A percentile compares a stretch with the other conserved stretches of the same genome.
Conservation (phyloP, 192 early-diverging fungal species). For the Coemansia sp. region DNA sequence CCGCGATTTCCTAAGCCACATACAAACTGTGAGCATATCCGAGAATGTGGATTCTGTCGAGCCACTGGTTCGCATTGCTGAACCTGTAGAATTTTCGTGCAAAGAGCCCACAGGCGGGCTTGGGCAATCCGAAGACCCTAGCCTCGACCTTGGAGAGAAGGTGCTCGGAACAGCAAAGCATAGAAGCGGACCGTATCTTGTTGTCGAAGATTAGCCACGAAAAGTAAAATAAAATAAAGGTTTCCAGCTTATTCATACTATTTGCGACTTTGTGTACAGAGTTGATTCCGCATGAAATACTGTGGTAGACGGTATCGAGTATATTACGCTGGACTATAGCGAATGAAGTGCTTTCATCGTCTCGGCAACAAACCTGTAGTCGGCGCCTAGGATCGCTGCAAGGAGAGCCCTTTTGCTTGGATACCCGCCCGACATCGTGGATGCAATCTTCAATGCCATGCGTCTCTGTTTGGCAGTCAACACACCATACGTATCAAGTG, state of each 20-base stretch:
- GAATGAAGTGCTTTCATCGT: constrained; percentile 10
- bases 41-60: constrained; percentile 25
- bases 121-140: not conserved
- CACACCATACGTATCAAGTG: constrained; percentile 19
- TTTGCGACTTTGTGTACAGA: no score
- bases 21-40: constrained; percentile 18
- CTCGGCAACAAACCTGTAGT: constrained; percentile 22
- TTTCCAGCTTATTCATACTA: not conserved
- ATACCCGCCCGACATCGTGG: not conserved
- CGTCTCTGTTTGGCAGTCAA: constrained; percentile 17
- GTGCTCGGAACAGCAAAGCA: constrained; percentile 17
- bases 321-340: not conserved
- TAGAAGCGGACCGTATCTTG: constrained; percentile 27
- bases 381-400: constrained; percentile 16
- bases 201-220: constrained; percentile 29
- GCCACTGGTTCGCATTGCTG: constrained; percentile 36
- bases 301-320: no score
- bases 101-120: constrained; percentile 13
- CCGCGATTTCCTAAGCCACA: constrained; percentile 43
- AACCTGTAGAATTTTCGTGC: constrained; percentile 31
- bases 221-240: no score
- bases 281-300: no score
- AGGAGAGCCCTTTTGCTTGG: constrained; percentile 12
- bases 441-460: constrained; percentile 22
- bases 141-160: constrained; percentile 12